Evolutionary conservation across 345 rosid species (phyloP), one percentile per base, ranked within the genome.

Genomic region (Hypericum androsaemum): DNA sequence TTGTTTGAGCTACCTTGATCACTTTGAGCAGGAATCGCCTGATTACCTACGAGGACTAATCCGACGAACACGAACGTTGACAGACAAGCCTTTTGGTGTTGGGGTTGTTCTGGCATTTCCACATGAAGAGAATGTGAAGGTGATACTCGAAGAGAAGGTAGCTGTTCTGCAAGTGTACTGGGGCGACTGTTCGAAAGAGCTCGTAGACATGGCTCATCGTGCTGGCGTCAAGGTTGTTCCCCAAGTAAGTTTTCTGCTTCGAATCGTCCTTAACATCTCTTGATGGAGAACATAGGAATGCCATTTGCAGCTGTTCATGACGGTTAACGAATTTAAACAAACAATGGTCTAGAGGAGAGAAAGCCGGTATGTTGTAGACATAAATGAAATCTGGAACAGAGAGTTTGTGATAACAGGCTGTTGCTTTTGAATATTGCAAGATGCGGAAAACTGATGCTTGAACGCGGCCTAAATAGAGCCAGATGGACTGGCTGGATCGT

Each of bases 41-140:
- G 83, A 79, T 59, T 70, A 82, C 56, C 14, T 81, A 14, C 71
- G 77, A 57, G 86, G 64, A 52, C 56, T 89, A 59, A 85, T 85
- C 69, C 73, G 71, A 75, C 79, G 75, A 66, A 89, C 97, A 7
- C 69, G 81, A 56, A 54, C 65, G 7, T 69, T 89, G 47, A 89
- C 92, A 2, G 77, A 76, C 14, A 83, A 78, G 65, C 92, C 92
- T 37, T 83, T 89, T 62, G 95, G 95, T 65, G 60, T 89, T 43
- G 95, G 86, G 37, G 70, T 85, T 37, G 56, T 85, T 62, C 77
- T 89, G 52, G 84, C 83, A 36, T 89, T 89, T 64, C 95, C 92
- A n/a, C 92, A 85, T 7, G 57, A 77, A 50, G 70, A 79, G 56
- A 85, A 89, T 65, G 43, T 85, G 1, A 79, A 79, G 58, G 75